A percentile compares a stretch with the other conserved stretches of the same genome.
These are phyloP conservation scores for Nicotiana tabacum DNA, from an alignment of 257 asterid genomes.

Conservation along the genomic window DNA sequence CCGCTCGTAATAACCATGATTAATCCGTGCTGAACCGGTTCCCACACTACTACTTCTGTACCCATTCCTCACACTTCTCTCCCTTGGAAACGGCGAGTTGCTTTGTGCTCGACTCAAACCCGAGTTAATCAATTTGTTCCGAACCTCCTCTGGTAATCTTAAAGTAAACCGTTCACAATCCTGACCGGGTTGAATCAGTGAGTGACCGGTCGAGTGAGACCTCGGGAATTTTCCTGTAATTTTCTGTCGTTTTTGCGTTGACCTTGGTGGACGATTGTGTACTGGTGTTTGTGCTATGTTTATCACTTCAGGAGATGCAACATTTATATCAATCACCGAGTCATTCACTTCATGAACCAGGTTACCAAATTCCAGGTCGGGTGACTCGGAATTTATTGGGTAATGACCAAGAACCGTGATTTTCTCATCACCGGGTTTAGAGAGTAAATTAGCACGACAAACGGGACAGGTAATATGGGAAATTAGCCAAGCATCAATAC, in stretches of 20 bases:
- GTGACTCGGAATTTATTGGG: not conserved
- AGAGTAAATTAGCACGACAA: slow-evolving; percentile 43
- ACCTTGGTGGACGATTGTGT: slow-evolving; percentile 7
- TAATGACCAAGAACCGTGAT: not conserved
- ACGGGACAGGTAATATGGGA: slow-evolving; percentile 54
- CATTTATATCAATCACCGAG: not conserved
- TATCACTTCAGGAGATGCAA: slow-evolving; percentile 12
- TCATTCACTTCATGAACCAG: not conserved
- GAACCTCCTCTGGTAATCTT: slow-evolving; percentile 30
- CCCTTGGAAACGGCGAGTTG: slow-evolving; percentile 15
- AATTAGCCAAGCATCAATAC: slow-evolving; percentile 47
- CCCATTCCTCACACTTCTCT: slow-evolving; percentile 24
- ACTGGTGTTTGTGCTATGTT: not conserved
- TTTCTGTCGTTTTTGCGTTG: not conserved
- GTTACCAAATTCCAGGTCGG: not conserved
- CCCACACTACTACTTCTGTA: slow-evolving; percentile 24
- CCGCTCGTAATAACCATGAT: slow-evolving; percentile 13
- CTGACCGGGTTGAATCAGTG: slow-evolving; percentile 19
- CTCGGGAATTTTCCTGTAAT: slow-evolving; percentile 12
- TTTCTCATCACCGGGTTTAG: not conserved
- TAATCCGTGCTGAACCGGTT: not conserved
- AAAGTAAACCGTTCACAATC: slow-evolving; percentile 32
- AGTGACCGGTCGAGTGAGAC: slow-evolving; percentile 33
- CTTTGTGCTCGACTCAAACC: slow-evolving; percentile 15
- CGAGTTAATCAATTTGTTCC: slow-evolving; percentile 14